A percentile compares a stretch with the other conserved stretches of the same genome.
Evolutionary conservation across 352 stramenopile species (phyloP).

Genomic region (Phytophthora meadii): DNA sequence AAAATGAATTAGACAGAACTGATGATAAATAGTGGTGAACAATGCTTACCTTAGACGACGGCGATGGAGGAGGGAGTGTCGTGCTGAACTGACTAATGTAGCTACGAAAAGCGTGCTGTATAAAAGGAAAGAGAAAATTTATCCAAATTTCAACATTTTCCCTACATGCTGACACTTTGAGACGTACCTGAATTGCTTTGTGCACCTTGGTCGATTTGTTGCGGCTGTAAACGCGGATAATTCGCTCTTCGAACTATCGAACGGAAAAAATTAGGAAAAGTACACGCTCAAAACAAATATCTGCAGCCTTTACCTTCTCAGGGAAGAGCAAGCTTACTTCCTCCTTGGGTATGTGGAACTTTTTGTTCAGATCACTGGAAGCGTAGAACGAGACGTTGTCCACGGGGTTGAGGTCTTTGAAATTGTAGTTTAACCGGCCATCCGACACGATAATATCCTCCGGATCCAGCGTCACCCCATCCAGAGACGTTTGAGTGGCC

Average conservation of each 20-base stretch:
- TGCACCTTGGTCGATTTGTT: conserved; percentile 58
- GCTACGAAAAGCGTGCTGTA: conserved; percentile 63
- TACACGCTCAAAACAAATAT: neutral
- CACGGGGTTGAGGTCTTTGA: conserved; percentile 83
- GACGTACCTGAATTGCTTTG: conserved; percentile 61
- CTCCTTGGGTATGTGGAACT: conserved; percentile 83
- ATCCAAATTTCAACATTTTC: neutral
- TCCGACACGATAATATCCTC: conserved; percentile 88
- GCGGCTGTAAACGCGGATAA: conserved; percentile 82
- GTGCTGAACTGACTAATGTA: conserved; percentile 73
- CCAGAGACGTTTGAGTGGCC: conserved; percentile 52
- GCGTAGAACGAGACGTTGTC: conserved; percentile 87
- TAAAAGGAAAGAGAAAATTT: neutral
- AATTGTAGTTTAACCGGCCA: conserved; percentile 86
- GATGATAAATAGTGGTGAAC: neutral
- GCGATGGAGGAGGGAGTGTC: conserved; percentile 68
- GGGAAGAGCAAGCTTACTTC: conserved; percentile 86
- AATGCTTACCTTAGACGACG: conserved; percentile 66
- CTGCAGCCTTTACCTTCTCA: conserved; percentile 55
- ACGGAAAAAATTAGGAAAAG: neutral
- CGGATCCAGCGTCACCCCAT: conserved; percentile 49
- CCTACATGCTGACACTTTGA: neutral
- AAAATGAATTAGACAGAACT: neutral
- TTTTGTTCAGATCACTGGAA: conserved; percentile 62
- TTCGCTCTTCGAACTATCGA: conserved; percentile 80